Evolutionary conservation across 345 rosid genomes (phyloP).

Genomic region (Hevea brasiliensis): DNA sequence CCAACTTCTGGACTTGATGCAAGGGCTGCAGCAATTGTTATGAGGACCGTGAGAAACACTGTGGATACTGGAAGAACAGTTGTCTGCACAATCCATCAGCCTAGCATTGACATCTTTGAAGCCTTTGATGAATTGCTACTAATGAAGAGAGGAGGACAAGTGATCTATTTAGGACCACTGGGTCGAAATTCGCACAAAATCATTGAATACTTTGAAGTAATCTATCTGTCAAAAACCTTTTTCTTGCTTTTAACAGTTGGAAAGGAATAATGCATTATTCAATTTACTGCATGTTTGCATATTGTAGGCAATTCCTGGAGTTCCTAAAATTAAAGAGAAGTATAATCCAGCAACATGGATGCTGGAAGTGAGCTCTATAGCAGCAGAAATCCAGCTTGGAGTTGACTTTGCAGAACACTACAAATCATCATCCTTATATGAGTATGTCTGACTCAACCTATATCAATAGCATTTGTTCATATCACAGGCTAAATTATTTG

Average conservation of each 20-base stretch:
- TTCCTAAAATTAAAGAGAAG: slow-evolving; percentile 45
- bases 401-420: slow-evolving; percentile 49
- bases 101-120: slow-evolving; percentile 60
- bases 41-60: slow-evolving; percentile 57
- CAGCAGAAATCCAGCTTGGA: slow-evolving; percentile 42
- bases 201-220: slow-evolving; percentile 53
- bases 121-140: slow-evolving; percentile 54
- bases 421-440: slow-evolving; percentile 37
- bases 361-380: slow-evolving; percentile 48
- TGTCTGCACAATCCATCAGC: slow-evolving; percentile 62
- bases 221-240: neutral
- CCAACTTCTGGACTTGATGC: slow-evolving; percentile 63
- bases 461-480: neutral
- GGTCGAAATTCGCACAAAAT: slow-evolving; percentile 51
- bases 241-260: neutral
- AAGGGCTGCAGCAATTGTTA: slow-evolving; percentile 59
- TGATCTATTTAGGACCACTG: slow-evolving; percentile 47
- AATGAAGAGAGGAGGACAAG: slow-evolving; percentile 62
- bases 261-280: neutral
- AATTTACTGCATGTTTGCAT: neutral
- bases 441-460: slow-evolving; percentile 32
- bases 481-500: neutral
- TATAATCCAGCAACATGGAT: slow-evolving; percentile 65
- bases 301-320: slow-evolving; percentile 46
- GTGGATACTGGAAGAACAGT: slow-evolving; percentile 60